These are phyloP conservation scores for Coniferiporia sulphurascens DNA, from an alignment of 1,284 basidiomycete species.

Conservation along the genomic window DNA sequence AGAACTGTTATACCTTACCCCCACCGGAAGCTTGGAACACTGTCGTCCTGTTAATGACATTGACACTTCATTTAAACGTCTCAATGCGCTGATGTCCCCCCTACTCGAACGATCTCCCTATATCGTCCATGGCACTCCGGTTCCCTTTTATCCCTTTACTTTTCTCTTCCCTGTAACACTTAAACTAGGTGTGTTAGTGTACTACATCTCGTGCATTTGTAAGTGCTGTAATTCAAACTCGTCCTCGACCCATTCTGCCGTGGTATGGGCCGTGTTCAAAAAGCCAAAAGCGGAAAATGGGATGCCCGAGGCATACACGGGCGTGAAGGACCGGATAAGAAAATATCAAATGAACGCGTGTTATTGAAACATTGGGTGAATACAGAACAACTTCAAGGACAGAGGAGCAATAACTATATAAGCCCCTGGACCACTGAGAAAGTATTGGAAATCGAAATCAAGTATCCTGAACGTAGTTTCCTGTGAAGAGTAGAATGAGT, in stretches of 20 bases:
- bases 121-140: too few relatives aligned
- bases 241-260: too few relatives aligned
- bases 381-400: neutral
- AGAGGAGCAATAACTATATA: neutral
- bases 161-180: neutral
- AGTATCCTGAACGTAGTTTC: constrained; percentile 37
- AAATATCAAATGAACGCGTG: neutral
- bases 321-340: neutral
- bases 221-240: neutral
- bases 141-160: neutral
- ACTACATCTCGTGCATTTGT: neutral
- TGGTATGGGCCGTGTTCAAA: neutral
- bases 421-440: neutral
- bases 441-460: constrained; percentile 8
- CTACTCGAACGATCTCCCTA: too few relatives aligned
- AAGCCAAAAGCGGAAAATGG: neutral
- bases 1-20: neutral
- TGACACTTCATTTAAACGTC: neutral
- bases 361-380: neutral
- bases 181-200: neutral
- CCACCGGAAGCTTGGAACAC: neutral
- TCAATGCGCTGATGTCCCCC: neutral
- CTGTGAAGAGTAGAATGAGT: constrained; percentile 16
- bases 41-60: neutral
- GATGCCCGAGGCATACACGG: neutral